Conservation (phyloP, 2,329 filamentous ascomycete genomes). For the Botrytis squamosa region DNA sequence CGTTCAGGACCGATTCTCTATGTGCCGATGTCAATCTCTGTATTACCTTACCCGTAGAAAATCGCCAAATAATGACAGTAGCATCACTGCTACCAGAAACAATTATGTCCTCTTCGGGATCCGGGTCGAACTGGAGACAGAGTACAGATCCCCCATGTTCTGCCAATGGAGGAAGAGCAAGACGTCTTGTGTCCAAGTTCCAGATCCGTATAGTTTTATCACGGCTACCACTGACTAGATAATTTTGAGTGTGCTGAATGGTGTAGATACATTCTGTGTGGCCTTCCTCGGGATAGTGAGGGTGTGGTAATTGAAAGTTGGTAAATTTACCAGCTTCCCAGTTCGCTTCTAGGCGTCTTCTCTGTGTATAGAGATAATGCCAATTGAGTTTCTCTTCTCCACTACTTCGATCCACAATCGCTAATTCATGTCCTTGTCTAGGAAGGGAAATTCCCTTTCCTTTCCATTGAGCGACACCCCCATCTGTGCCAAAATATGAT, state of each 20-base stretch:
- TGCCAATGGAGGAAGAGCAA: constrained; percentile 69
- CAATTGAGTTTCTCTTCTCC: constrained; percentile 72
- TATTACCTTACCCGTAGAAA: constrained; percentile 83
- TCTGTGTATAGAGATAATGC: constrained; percentile 89
- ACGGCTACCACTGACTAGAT: constrained; percentile 88
- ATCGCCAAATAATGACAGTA: constrained; percentile 86
- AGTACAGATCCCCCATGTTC: constrained; percentile 86
- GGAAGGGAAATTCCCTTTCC: constrained; percentile 6
- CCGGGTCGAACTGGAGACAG: constrained; percentile 91
- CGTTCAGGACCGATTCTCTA: constrained; percentile 85
- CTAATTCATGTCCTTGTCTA: constrained; percentile 34
- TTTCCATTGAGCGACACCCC: constrained; percentile 1
- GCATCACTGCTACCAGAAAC: constrained; percentile 93
- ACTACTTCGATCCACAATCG: constrained; percentile 52
- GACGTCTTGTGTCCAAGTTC: constrained; percentile 73
- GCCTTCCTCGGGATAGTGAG: constrained; percentile 73
- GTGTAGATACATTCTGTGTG: constrained; percentile 94
- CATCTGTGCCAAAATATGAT: background rate
- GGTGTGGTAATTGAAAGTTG: constrained; percentile 90
- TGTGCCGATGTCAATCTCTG: constrained; percentile 77
- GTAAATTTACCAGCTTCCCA: constrained; percentile 81
- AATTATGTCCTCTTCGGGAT: constrained; percentile 84
- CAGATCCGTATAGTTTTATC: constrained; percentile 87
- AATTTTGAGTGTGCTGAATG: constrained; percentile 82
- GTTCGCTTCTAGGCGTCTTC: constrained; percentile 80